Percentiles rank a stretch among this genome's conserved stretches.
These are phyloP conservation scores for Aspergillus udagawae DNA, from an alignment of 2,329 filamentous ascomycete genomes.

Conservation along the genomic window DNA sequence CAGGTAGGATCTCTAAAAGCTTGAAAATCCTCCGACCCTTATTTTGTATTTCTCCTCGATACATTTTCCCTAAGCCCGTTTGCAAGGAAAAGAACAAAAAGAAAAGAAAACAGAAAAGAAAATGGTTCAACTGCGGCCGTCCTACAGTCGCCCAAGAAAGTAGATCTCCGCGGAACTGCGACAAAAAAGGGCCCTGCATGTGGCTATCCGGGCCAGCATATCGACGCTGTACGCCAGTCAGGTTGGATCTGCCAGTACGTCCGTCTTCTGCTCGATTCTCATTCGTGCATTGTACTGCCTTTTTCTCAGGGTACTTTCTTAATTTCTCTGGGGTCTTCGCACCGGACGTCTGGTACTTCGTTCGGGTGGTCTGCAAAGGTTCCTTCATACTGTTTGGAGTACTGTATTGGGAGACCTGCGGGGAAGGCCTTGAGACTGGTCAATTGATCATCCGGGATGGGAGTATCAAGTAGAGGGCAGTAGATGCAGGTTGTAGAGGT, in stretches of 20 bases:
- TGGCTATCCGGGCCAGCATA: neutral
- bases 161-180: neutral
- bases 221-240: neutral
- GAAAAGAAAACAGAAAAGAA: neutral
- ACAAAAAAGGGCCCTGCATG: neutral
- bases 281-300: neutral
- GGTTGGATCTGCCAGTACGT: neutral
- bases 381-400: neutral
- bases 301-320: neutral
- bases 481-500: conserved; percentile 2
- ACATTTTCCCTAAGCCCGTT: neutral
- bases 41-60: neutral
- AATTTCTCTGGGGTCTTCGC: neutral
- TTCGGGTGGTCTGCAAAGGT: neutral
- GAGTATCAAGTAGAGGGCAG: conserved; percentile 2
- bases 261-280: neutral
- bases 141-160: neutral
- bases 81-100: neutral
- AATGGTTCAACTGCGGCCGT: neutral
- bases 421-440: conserved; percentile 8
- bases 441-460: conserved; percentile 10
- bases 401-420: neutral
- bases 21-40: neutral
- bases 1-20: neutral
- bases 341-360: neutral